Conservation (phyloP, 352 stramenopile species). For the Blastocystis sp. region DNA sequence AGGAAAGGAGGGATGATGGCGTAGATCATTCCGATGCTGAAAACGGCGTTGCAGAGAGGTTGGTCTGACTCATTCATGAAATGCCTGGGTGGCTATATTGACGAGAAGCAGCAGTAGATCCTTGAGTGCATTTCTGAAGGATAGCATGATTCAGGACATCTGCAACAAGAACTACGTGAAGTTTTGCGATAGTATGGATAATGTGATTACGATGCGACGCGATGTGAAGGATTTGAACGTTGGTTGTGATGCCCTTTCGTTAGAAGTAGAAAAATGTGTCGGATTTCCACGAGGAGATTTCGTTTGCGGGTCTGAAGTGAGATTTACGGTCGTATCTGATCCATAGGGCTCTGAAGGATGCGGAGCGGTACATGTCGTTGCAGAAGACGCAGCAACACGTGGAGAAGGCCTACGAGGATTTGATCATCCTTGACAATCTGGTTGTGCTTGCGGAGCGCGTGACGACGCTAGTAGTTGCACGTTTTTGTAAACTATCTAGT, state of each 20-base stretch:
- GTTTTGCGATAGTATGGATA: slow-evolving; percentile 52
- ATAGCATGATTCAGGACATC: slow-evolving; percentile 50
- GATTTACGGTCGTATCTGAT: neutral
- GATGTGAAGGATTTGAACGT: slow-evolving; percentile 50
- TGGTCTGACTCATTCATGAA: slow-evolving; percentile 43
- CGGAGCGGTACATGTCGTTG: slow-evolving; percentile 14
- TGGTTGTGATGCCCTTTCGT: neutral
- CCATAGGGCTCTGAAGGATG: neutral
- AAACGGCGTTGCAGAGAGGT: slow-evolving; percentile 49
- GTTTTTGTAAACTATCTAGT: neutral
- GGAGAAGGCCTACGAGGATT: slow-evolving; percentile 32
- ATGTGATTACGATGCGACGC: slow-evolving; percentile 40
- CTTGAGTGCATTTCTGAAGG: neutral
- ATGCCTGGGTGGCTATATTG: slow-evolving; percentile 14
- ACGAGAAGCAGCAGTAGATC: slow-evolving; percentile 44
- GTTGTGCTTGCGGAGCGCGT: slow-evolving; percentile 16
- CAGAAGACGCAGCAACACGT: slow-evolving; percentile 31
- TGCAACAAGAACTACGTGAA: slow-evolving; percentile 57
- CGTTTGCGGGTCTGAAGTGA: neutral
- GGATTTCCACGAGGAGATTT: slow-evolving; percentile 37
- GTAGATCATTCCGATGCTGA: slow-evolving; percentile 55
- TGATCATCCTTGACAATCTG: slow-evolving; percentile 49
- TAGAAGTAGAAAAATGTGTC: slow-evolving; percentile 12
- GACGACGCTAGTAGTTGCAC: neutral
- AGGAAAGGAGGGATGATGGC: neutral